phyloP scores from a whole-genome alignment of 805 yeast genomes.

The Kregervanrija delftensis region DNA sequence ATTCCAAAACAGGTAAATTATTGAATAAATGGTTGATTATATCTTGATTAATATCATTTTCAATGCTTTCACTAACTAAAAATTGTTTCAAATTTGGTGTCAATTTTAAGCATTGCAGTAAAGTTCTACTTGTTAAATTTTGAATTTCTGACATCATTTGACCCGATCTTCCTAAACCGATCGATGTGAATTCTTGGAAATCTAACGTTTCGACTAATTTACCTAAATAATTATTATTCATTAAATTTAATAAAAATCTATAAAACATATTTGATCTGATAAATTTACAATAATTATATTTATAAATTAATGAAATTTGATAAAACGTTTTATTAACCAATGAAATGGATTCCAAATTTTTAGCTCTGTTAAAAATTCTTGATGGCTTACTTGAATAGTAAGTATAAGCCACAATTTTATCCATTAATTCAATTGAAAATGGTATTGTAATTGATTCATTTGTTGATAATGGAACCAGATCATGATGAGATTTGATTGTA shows the following conservation, averaged over 20 bases:
- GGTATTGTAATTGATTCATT: constrained; percentile 9
- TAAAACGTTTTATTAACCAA: constrained; percentile 35
- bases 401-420: constrained; percentile 25
- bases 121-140: constrained; percentile 75
- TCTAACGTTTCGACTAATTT: constrained; percentile 69
- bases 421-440: constrained; percentile 27
- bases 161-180: constrained; percentile 85
- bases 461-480: too few relatives aligned
- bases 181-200: constrained; percentile 81
- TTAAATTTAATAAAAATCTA: constrained; percentile 53
- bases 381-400: constrained; percentile 21
- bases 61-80: constrained; percentile 78
- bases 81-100: constrained; percentile 73
- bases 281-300: constrained; percentile 64
- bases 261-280: constrained; percentile 78
- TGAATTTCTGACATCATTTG: constrained; percentile 88
- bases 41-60: constrained; percentile 64
- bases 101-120: constrained; percentile 50
- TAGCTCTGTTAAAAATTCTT: constrained; percentile 6
- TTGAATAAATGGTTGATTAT: constrained; percentile 53
- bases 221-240: constrained; percentile 40
- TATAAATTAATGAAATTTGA: constrained; percentile 21
- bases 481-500: too few relatives aligned
- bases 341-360: constrained; percentile 42
- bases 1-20: constrained; percentile 46